Conservation (phyloP, 2,329 filamentous ascomycete genomes). For the Acephala macrosclerotiorum region DNA sequence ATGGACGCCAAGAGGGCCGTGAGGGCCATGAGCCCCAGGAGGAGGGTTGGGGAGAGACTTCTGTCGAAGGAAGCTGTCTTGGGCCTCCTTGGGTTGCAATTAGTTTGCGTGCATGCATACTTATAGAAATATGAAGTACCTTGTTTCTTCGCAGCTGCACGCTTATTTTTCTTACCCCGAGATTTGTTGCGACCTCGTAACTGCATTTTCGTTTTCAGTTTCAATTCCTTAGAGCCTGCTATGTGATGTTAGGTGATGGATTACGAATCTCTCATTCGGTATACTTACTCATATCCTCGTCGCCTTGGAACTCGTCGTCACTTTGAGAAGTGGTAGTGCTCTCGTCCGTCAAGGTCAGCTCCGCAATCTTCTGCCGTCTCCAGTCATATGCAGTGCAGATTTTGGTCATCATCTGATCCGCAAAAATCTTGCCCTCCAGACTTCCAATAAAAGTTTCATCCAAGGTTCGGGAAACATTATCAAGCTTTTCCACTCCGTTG, state of each 20-base stretch:
- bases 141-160: no score
- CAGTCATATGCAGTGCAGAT: constrained; percentile 1
- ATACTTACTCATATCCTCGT: neutral
- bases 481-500: neutral
- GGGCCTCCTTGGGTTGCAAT: no score
- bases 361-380: neutral
- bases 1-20: no score
- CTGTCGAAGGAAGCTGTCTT: no score
- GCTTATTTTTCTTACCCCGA: no score
- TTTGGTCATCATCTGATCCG: neutral
- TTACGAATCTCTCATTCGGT: no score
- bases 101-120: no score
- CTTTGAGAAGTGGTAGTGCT: neutral
- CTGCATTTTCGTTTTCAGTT: no score
- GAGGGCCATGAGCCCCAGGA: no score
- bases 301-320: neutral
- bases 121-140: no score
- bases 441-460: neutral
- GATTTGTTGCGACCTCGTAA: no score
- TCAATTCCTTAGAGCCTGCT: neutral
- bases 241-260: neutral
- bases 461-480: neutral
- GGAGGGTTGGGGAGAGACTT: no score
- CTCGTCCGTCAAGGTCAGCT: neutral
- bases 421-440: neutral